Conservation (phyloP, 345 rosid species). For the Rubroshorea leprosula region DNA sequence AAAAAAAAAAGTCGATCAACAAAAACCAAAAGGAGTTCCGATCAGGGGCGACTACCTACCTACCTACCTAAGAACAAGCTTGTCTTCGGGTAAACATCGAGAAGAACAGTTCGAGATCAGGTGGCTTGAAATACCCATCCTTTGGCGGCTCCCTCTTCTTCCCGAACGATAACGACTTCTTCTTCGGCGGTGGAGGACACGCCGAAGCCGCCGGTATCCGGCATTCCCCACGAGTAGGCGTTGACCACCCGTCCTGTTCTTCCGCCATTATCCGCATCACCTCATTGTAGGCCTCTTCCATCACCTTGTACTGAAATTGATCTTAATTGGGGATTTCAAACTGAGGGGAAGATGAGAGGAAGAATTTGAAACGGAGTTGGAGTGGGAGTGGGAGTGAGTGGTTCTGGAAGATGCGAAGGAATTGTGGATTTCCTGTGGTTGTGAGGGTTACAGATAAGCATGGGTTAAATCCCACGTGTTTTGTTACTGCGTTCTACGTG, state of each 20-base stretch:
- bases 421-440: slow-evolving; percentile 3
- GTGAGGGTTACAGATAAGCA: slow-evolving; percentile 4
- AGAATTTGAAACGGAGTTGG: not conserved
- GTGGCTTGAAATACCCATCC: slow-evolving; percentile 64
- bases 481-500: not conserved
- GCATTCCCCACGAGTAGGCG: slow-evolving; percentile 45
- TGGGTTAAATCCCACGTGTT: not conserved
- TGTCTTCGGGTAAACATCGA: slow-evolving; percentile 12
- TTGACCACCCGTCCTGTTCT: slow-evolving; percentile 17
- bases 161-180: slow-evolving; percentile 25
- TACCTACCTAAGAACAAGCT: not conserved
- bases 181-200: slow-evolving; percentile 71
- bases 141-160: slow-evolving; percentile 47
- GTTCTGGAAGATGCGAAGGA: slow-evolving; percentile 5
- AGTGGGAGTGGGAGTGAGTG: not conserved
- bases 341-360: not conserved
- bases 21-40: not conserved
- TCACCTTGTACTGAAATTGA: too few species aligned
- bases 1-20: slow-evolving; percentile 6
- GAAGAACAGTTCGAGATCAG: slow-evolving; percentile 61
- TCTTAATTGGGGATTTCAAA: not conserved
- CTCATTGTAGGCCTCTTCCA: slow-evolving; percentile 2
- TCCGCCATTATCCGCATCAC: slow-evolving; percentile 1
- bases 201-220: slow-evolving; percentile 39
- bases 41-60: not conserved